These are phyloP conservation scores for Begonia masoniana DNA, from an alignment of 306 rosid genomes.

Conservation along the genomic window DNA sequence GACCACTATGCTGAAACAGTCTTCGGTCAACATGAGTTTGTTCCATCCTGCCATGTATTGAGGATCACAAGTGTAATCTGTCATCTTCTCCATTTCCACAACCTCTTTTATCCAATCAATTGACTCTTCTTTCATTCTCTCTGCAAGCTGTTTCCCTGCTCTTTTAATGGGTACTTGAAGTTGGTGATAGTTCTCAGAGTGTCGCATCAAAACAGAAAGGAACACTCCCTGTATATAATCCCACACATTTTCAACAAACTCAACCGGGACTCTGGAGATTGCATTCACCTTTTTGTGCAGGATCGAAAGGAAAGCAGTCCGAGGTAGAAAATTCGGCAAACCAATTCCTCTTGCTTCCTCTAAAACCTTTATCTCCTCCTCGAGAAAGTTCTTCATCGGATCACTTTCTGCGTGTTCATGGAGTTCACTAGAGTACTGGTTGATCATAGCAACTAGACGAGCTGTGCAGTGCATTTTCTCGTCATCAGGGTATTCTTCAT, in stretches of 20 bases:
- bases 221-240: constrained; percentile 7
- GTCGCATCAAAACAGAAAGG: constrained; percentile 12
- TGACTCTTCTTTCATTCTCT: constrained; percentile 6
- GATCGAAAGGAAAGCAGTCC: constrained; percentile 9
- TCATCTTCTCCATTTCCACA: constrained; percentile 13
- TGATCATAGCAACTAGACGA: constrained; percentile 8
- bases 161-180: constrained; percentile 12
- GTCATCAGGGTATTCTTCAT: constrained; percentile 9
- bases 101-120: constrained; percentile 10
- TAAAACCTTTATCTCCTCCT: constrained; percentile 11
- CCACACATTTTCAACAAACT: constrained; percentile 10
- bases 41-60: constrained; percentile 10
- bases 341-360: constrained; percentile 15
- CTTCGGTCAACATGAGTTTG: constrained; percentile 7
- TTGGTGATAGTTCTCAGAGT: constrained; percentile 11
- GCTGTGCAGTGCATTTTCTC: constrained; percentile 16
- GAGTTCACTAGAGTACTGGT: constrained; percentile 6
- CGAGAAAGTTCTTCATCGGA: constrained; percentile 1
- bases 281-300: constrained; percentile 7
- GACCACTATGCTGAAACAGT: background rate
- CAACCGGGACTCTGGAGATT: constrained; percentile 3
- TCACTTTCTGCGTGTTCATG: constrained; percentile 4
- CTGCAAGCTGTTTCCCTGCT: constrained; percentile 6
- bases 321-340: constrained; percentile 13
- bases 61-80: constrained; percentile 12